These are phyloP conservation scores for Seiridium cupressi DNA, from an alignment of 2,329 filamentous ascomycete genomes.

Conservation along the genomic window DNA sequence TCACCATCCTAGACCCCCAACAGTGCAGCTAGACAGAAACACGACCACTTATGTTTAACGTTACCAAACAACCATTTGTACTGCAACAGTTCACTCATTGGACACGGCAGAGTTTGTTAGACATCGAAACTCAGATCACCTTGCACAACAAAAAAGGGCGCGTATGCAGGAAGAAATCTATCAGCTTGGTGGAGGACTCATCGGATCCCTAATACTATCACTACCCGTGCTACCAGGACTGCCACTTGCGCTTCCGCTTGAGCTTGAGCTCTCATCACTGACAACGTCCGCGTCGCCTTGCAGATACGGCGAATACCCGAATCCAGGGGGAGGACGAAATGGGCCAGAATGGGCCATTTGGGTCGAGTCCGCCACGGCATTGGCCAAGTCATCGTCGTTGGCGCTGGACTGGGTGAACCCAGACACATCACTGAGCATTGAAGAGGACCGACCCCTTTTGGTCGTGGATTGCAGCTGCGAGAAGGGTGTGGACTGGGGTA, in stretches of 20 bases:
- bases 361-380: conserved; percentile 5
- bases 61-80: too few species aligned
- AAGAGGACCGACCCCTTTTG: conserved; percentile 59
- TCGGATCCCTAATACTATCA: conserved; percentile 49
- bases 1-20: too few species aligned
- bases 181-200: conserved; percentile 39
- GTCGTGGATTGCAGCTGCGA: conserved; percentile 26
- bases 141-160: neutral
- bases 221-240: conserved; percentile 43
- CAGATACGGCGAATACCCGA: conserved; percentile 25
- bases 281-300: conserved; percentile 22
- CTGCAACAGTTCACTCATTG: too few species aligned
- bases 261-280: conserved; percentile 36
- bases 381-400: conserved; percentile 40
- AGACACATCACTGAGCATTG: conserved; percentile 67
- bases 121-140: neutral
- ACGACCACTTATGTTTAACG: too few species aligned
- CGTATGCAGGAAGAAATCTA: neutral
- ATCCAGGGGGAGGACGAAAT: conserved; percentile 20
- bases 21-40: too few species aligned
- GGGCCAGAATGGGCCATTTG: neutral
- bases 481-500: conserved; percentile 28
- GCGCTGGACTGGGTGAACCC: conserved; percentile 63
- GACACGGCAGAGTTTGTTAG: too few species aligned
- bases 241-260: conserved; percentile 39